These are phyloP conservation scores for Albophoma yamanashiensis DNA, from an alignment of 2,329 filamentous ascomycete species.

Conservation along the genomic window DNA sequence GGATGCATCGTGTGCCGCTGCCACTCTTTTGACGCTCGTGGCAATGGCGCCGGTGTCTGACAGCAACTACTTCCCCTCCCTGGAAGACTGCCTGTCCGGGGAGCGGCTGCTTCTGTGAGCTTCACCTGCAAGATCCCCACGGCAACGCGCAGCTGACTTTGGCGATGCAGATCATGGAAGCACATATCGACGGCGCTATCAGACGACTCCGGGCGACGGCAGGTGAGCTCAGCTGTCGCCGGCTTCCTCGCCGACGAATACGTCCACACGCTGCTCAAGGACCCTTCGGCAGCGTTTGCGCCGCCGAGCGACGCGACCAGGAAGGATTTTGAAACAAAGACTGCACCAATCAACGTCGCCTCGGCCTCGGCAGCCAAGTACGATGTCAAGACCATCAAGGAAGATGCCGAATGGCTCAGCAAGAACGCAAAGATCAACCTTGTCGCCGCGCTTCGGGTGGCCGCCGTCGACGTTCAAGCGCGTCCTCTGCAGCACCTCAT, in stretches of 20 bases:
- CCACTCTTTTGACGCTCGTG: conserved; percentile 37
- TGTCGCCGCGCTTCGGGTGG: conserved; percentile 68
- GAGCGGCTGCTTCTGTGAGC: conserved; percentile 71
- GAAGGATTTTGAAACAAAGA: conserved; percentile 70
- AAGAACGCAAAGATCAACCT: conserved; percentile 69
- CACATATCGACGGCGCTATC: conserved; percentile 43
- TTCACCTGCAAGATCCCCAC: conserved; percentile 3
- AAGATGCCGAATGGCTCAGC: conserved; percentile 79
- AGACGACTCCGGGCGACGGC: conserved; percentile 46
- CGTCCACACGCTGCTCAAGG: conserved; percentile 56
- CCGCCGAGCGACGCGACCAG: conserved; percentile 52
- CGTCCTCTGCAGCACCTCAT: conserved; percentile 64
- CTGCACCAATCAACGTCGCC: conserved; percentile 75
- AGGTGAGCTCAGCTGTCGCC: conserved; percentile 43
- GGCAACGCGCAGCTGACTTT: conserved; percentile 12
- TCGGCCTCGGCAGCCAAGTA: conserved; percentile 56
- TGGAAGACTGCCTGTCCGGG: conserved; percentile 77
- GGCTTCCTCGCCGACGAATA: conserved; percentile 62
- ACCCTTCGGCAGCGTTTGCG: conserved; percentile 58
- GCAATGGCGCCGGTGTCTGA: conserved; percentile 63
- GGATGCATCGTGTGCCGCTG: conserved; percentile 28
- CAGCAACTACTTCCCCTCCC: conserved; percentile 67
- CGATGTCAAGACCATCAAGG: conserved; percentile 70
- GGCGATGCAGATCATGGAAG: conserved; percentile 46
- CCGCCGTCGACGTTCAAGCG: conserved; percentile 74